Evolutionary conservation across 2,329 filamentous ascomycete species (phyloP), one percentile per base, ranked within the genome.

Genomic region (Curvularia spicifera): DNA sequence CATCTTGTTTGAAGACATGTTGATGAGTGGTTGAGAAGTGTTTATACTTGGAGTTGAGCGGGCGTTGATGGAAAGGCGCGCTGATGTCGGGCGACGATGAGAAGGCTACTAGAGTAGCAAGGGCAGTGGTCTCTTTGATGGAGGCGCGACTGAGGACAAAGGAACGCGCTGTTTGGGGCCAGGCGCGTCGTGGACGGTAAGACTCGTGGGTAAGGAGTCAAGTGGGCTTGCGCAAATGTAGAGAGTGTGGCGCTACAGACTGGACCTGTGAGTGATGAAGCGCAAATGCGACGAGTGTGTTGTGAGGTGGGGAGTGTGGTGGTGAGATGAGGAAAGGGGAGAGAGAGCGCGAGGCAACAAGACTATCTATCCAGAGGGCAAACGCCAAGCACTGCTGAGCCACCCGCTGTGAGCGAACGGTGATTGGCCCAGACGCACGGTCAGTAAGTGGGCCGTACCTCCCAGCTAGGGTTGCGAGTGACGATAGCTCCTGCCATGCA

Each of bases 1-100:
- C 76, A 99, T 90, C 83, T 97, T 97, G 83, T 87, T 89, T 65
- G 71, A 50, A 55, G 56, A 71, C 72, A 76, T 73, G 60, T 40
- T 68, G 70, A 65, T 58, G 58, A 59, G 57, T 33, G 51, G 50
- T 53, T 57, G 51, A 54, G 48, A 60, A 42, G 54, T 44, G 52
- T 35, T 56, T 42, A 59, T 59, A 59, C 59, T 62, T 59, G 63
- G 42, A 39, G 22, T 26, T 64, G 54, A 60, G 53, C 56, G 52
- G 57, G 51, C 54, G 56, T 51, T 58, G 39, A 22, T 45, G 59
- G 20, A 53, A 58, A 57, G 47, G 59, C 57, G 59, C 59, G 58
- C 59, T 54, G 54, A 42, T 40, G 59, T 60, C 31, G 51, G 53
- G 56, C 42, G 60, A 56, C 37, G 57, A 60, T 52, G 59, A 57